Evolutionary conservation across 441 rosid species (phyloP), one percentile per base, ranked within the genome.

Genomic region (Viola pubescens): DNA sequence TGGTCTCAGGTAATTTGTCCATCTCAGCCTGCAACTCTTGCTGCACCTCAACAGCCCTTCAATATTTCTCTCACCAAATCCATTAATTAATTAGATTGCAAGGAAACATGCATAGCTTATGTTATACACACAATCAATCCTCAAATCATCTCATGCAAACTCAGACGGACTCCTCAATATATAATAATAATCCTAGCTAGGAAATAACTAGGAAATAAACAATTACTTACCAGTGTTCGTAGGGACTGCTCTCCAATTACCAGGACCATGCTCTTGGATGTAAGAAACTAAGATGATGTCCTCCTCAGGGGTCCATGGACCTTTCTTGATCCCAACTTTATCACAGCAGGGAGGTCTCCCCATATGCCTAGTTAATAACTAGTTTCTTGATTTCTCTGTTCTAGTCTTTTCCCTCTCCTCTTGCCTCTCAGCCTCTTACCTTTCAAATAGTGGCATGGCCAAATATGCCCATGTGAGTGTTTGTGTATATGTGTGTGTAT

Each of bases 271-370:
- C 82, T 86, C 81, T 77, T 89, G 96, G 61, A 92, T 87, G 71
- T 89, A 92, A 73, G 98, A 86, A 53, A 92, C 98, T 13, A 92
- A 70, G 66, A 92, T 86, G 80, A 92, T 86, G 75, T 92, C 98
- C 69, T 92, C 97, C 68, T 92, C 97, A 60, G 98, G 98, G 14
- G 98, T 92, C 98, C 98, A 92, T 60, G 96, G 98, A 61, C 98
- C 98, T 78, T 92, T 92, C 89, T 92, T 92, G 75, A 92, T 78
- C 4, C 97, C 92, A 53, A 81, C 80, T 83, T 89, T 91, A 54
- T 89, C 96, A 69, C 97, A 92, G 71, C 97, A 92, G 64, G 98
- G 98, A 78, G 95, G 94, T 70, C 97, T 87, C 62, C 95, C 96
- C 98, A 92, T 92, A 73, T 26, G 34, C 34, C 34, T 26, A 1